Evolutionary conservation across 768 basidiomycete species (phyloP).

Genomic region (Kondoa malvinella): DNA sequence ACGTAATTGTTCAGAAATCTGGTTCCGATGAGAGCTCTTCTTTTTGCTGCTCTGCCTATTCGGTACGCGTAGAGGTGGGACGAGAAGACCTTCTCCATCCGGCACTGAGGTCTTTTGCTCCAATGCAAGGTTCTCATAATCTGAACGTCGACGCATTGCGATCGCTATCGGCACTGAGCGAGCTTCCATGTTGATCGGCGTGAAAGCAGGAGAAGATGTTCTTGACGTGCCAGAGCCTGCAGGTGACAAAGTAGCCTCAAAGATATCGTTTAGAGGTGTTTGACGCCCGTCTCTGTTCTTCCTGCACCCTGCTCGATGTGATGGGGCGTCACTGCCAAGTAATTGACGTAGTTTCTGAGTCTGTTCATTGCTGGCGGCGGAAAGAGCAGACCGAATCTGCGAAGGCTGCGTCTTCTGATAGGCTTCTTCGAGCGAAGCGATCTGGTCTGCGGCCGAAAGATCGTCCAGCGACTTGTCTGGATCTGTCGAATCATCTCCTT

Average conservation of each 20-base stretch:
- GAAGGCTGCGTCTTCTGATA: neutral
- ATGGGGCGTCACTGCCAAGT: neutral
- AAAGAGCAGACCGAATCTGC: neutral
- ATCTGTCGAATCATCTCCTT: neutral
- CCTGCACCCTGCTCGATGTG: neutral
- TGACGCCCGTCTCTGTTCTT: neutral
- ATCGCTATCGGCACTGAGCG: neutral
- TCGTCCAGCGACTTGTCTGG: neutral
- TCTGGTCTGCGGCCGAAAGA: too few species aligned
- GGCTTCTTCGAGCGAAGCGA: neutral
- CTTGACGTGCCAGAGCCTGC: neutral
- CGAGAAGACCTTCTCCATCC: neutral
- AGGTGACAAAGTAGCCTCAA: neutral
- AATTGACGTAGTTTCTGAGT: neutral
- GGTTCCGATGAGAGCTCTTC: neutral
- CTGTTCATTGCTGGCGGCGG: neutral
- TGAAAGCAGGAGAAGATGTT: neutral
- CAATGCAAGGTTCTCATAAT: neutral
- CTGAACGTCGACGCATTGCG: neutral
- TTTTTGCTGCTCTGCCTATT: neutral
- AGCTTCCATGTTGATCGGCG: neutral
- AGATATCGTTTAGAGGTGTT: neutral
- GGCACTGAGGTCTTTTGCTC: neutral
- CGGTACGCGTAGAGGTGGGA: neutral
- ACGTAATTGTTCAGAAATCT: neutral